Base-by-base conservation (phyloP, 2,329 filamentous ascomycete species). In the Macroventuria anomochaeta region DNA sequence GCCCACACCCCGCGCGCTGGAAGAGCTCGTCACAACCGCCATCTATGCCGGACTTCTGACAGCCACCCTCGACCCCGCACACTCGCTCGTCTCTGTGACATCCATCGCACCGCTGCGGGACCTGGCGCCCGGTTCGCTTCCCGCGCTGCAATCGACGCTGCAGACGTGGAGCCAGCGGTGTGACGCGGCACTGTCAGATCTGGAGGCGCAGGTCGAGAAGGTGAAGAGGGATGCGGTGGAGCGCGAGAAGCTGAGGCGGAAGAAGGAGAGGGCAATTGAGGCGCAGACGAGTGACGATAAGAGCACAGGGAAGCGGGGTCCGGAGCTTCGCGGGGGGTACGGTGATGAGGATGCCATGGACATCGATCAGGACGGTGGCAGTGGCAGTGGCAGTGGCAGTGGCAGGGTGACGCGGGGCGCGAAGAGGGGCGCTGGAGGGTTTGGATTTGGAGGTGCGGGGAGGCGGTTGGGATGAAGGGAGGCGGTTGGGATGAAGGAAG, bases 61-160 rank as follows among this genome's bases (percentile, higher is more conserved):
- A 32, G 93, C 88, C 6, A 93, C 90, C 33, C 87, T 99, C 50
- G 90, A 97, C 70, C 91, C 93, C 3, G 85, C 85, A 53, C 83
- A 88, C 49, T 85, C 88, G 28, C 82, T 84, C 55, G 88, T 97
- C 18, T 85, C 88, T 69, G 86, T 97, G 47, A 88, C 87, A 43
- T 88, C 89, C 56, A 86, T 97, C 26, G 86, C 93, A 0, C 89
- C 95, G 0, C 84, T 97, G 1, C 91, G 95, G 17, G 95, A 99
- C 72, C 84, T 96, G 1, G 83, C 85, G 1, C 91, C 92, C 0
- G 85, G 85, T 52, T 85, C 87, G 50, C 82, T 96, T 11, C 84
- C 86, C 0, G 75, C 77, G 1, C 88, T 97, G 77, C 82, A 91
- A 23, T 73, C 77, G 3, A 84, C 87, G 11, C 82, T 99, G 10